Evolutionary conservation across 345 rosid genomes (phyloP).

Genomic region (Populus tremula): DNA sequence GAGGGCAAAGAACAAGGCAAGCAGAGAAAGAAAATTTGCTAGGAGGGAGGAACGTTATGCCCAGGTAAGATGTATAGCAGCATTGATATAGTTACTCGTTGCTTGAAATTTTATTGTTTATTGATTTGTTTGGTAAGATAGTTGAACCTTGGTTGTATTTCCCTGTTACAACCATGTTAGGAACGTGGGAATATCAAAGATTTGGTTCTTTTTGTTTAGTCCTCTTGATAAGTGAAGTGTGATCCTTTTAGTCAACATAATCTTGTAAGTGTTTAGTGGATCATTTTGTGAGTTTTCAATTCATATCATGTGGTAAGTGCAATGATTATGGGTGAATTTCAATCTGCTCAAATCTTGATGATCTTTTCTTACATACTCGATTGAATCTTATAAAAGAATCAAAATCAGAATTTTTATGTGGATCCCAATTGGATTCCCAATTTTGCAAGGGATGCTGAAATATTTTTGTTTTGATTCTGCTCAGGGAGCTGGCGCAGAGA

Average conservation of each 20-base stretch:
- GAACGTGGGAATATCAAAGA: not conserved
- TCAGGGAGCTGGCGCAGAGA: not conserved
- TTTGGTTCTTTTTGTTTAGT: not conserved
- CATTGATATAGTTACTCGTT: not conserved
- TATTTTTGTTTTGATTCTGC: not conserved
- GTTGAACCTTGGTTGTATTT: not conserved
- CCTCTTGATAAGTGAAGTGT: not conserved
- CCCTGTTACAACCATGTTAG: not conserved
- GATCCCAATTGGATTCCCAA: not conserved
- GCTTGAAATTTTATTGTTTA: not conserved
- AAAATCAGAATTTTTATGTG: not conserved
- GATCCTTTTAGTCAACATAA: not conserved
- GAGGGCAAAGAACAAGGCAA: constrained; percentile 94
- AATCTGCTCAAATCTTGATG: not conserved
- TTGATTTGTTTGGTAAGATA: not conserved
- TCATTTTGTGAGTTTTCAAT: not conserved
- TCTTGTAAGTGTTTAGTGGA: not conserved
- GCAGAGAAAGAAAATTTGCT: constrained; percentile 85
- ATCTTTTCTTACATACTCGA: not conserved
- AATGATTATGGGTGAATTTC: not conserved
- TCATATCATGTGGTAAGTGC: not conserved
- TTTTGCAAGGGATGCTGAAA: not conserved
- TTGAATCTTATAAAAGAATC: not conserved
- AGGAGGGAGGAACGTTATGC: constrained; percentile 91
- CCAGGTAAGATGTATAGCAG: constrained; percentile 43